phyloP scores from a whole-genome alignment of 225 moss, liverwort and hornwort genomes.

The Ulota crispa region DNA sequence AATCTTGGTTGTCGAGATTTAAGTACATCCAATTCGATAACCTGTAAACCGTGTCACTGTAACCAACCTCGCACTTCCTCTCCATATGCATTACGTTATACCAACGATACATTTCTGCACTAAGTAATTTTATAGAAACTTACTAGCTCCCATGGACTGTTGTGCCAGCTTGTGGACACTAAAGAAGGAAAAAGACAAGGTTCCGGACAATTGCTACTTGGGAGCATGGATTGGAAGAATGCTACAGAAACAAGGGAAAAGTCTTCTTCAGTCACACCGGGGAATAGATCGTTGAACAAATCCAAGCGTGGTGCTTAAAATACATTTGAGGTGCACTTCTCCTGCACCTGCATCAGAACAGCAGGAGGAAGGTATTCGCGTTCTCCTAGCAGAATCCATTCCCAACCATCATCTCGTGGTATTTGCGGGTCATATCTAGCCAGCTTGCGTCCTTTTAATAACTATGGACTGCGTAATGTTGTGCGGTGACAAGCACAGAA shows the following conservation, averaged over 20 bases:
- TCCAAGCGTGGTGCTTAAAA: background rate
- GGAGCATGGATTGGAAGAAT: slow-evolving; percentile 7
- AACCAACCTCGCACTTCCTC: background rate
- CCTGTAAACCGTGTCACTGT: background rate
- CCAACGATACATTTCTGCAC: background rate
- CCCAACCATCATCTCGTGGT: background rate
- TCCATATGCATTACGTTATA: background rate
- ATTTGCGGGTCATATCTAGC: background rate
- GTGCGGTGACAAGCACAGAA: background rate
- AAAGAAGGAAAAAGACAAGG: background rate
- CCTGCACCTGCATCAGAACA: background rate
- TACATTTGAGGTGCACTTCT: background rate
- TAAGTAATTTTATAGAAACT: background rate
- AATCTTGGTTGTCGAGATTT: background rate
- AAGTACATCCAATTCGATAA: background rate
- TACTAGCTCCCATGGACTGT: background rate
- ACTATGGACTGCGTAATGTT: background rate
- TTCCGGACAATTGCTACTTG: background rate
- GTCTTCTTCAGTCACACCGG: background rate
- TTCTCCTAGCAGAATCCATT: background rate
- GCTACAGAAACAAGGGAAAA: background rate
- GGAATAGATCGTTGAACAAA: background rate
- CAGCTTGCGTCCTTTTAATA: background rate
- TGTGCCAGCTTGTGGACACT: background rate
- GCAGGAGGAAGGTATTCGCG: background rate